A percentile compares a stretch with the other conserved stretches of the same genome.
These are phyloP conservation scores for Bolboschoenus planiculmis DNA, from an alignment of 176 grass and related monocot species.

Conservation along the genomic window DNA sequence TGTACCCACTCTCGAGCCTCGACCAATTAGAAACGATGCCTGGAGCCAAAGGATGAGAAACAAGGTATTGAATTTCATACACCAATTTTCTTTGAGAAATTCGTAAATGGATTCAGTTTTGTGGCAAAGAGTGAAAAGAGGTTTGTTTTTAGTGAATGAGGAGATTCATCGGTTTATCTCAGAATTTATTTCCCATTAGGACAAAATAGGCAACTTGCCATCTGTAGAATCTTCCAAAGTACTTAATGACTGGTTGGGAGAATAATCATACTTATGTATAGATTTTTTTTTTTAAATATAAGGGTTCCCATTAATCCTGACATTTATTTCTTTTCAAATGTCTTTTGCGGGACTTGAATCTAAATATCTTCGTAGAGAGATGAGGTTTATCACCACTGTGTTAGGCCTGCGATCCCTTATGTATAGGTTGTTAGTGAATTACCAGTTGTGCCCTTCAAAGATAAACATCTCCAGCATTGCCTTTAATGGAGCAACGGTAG, in stretches of 20 bases:
- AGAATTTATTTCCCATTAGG: neutral
- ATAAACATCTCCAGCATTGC: neutral
- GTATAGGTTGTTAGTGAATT: neutral
- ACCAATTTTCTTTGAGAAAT: neutral
- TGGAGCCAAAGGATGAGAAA: conserved; percentile 96
- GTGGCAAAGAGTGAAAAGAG: neutral
- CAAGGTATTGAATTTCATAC: conserved; percentile 34
- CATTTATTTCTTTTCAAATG: too few species aligned
- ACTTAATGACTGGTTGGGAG: neutral
- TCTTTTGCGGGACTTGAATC: too few species aligned
- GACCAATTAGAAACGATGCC: conserved; percentile 72
- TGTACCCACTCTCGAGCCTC: conserved; percentile 70
- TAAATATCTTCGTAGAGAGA: too few species aligned
- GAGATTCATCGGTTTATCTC: neutral
- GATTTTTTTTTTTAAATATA: too few species aligned
- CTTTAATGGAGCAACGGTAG: neutral
- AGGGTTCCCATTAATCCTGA: too few species aligned
- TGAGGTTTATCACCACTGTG: too few species aligned
- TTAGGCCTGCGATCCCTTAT: too few species aligned
- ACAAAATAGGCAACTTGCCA: neutral
- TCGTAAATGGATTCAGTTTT: neutral
- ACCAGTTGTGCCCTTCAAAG: neutral
- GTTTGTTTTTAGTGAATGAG: neutral
- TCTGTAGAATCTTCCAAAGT: conserved; percentile 1
- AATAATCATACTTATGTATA: neutral